Base-by-base conservation (phyloP, 2,329 filamentous ascomycete species). In the Hirsutella rhossiliensis region DNA sequence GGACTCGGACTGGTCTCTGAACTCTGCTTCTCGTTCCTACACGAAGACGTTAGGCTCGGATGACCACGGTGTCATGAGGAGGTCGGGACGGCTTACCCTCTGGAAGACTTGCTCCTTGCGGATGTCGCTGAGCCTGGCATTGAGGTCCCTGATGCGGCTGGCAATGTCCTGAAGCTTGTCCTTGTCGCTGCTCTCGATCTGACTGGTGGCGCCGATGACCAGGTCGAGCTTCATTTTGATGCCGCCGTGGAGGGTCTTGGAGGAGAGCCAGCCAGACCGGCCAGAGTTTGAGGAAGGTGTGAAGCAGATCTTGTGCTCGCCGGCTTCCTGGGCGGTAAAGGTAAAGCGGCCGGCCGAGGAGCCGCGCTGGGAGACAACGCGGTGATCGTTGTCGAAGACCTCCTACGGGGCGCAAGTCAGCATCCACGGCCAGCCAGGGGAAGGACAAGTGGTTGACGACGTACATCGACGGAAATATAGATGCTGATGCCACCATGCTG, bases 351-450 rank as follows among this genome's bases (percentile, higher is more conserved):
- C 89, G 38, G 76, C 70, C 48, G 78, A 67, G 37, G 75, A 66
- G 56, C 90, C 89, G 48, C 83, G 82, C 66, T 95, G 87, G 52
- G 82, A 86, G 50, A 97, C 86, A 49, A 98, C 85, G 50, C 89
- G 88, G 76, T 98, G 92, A 72, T 97, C 84, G 66, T 94, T 90
- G 75, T 97, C 89, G 67, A 98, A 98, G 58, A 84, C 77, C 72
- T 98, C 92, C 77, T 84, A 48, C 30, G 18, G 13, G 13, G n/a
- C n/a, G 44, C 46, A 41, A 47, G 11, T 42, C 18, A 44, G 30
- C n/a, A 36, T 40, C 11, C n/a, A 11, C 11, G 18, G 1, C 31
- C 43, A 32, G 29, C 38, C 15, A 20, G 34, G 9, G 31, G 15
- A 18, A 30, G 44, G 30, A 36, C 31, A 37, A n/a, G 27, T 5